Base-by-base conservation (phyloP, 2,329 filamentous ascomycete genomes). In the Sclerotinia nivalis region DNA sequence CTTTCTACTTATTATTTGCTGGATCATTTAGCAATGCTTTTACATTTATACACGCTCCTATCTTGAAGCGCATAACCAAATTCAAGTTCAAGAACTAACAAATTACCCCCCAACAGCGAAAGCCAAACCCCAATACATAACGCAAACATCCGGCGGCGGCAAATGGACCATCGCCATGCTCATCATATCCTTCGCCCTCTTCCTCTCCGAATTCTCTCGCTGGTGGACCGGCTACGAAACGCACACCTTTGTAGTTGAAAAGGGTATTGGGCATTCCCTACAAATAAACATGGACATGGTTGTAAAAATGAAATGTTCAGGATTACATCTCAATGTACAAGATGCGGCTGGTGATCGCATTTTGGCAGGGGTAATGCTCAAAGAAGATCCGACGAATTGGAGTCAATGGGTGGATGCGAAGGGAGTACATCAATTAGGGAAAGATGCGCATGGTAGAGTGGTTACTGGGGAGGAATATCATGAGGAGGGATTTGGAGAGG, bases 241-340 rank as follows among this genome's bases (percentile, higher is more conserved):
- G 69, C 95, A 98, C 80, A 92, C 92, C 71, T 99, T 98, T 81
- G 90, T 90, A 71, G 95, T 99, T 69, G 96, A 98, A 81, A 96
- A 96, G 81, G 93, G 93, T 74, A 86, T 99, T 52, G 91, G 91
- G 3, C 93, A 93, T 80, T 86, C 89, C 72, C 87, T 99, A 80
- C 94, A 98, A 81, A 91, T 99, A 82, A 99, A 99, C 83, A 84
- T 99, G 70, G 96, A 99, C 81, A 85, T 96, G n/a, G 92, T 98
- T 7, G 85, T 99, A 62, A 86, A 86, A 66, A 99, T 99, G 96
- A 83, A 86, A 75, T 99, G 96, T 84, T 82, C 85, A 70, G 91
- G 96, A 78, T 82, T 99, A n/a, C 92, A 97, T 82, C 85, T 99
- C 81, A 98, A 99, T 82, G 94, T 99, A 65, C 96, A 98, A 83